phyloP scores from a whole-genome alignment of 1,139 yeast genomes.

The Eremothecium sinecaudum region DNA sequence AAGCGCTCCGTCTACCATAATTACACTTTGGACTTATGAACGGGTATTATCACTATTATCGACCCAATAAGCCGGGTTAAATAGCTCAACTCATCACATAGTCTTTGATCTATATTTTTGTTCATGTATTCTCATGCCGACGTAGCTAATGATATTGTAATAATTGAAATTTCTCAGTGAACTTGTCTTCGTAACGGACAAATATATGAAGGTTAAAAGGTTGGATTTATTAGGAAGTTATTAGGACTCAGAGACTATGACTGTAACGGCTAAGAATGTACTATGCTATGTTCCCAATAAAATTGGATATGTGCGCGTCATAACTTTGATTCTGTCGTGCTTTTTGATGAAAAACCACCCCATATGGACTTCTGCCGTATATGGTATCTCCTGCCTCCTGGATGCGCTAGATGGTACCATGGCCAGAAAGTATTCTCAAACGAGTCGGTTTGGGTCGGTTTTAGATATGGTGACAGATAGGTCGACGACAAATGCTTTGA shows the following conservation, averaged over 20 bases:
- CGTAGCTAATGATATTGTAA: not conserved
- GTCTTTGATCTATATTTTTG: constrained; percentile 1
- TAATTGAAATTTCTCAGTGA: too few species aligned
- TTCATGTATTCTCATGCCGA: not conserved
- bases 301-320: constrained; percentile 78
- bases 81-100: not conserved
- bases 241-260: too few species aligned
- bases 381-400: constrained; percentile 79
- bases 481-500: constrained; percentile 87
- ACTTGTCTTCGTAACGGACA: too few species aligned
- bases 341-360: constrained; percentile 80
- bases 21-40: constrained; percentile 69
- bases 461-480: constrained; percentile 98
- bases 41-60: constrained; percentile 2
- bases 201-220: too few species aligned
- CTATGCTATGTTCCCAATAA: constrained; percentile 79
- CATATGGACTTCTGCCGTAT: constrained; percentile 59
- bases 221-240: too few species aligned
- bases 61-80: not conserved
- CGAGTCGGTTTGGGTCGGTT: constrained; percentile 91
- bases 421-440: constrained; percentile 81
- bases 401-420: constrained; percentile 98
- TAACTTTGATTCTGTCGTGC: constrained; percentile 73
- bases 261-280: constrained; percentile 40
- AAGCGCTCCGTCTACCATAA: constrained; percentile 75